Conservation (phyloP, 768 basidiomycete species). For the Lanmaoa rubissima region DNA sequence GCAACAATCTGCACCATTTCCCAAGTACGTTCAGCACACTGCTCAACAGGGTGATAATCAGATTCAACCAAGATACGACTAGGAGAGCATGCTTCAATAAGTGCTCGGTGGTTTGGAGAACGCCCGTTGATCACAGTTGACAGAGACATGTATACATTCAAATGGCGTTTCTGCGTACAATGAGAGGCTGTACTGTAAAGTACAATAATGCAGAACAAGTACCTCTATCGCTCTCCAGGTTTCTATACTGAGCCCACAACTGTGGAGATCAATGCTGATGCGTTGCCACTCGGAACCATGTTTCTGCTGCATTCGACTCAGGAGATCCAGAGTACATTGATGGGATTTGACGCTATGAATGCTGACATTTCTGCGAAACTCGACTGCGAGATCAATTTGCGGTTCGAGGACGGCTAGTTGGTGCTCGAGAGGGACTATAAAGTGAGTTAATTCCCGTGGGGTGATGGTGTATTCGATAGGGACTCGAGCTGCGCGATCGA, state of each 20-base stretch:
- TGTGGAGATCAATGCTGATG: slow-evolving; percentile 88
- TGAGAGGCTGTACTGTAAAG: slow-evolving; percentile 7
- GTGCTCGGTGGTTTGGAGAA: slow-evolving; percentile 55
- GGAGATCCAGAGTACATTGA: slow-evolving; percentile 61
- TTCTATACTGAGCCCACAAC: slow-evolving; percentile 80
- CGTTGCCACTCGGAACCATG: slow-evolving; percentile 55
- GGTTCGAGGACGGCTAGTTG: slow-evolving; percentile 79
- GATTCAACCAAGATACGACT: slow-evolving; percentile 82
- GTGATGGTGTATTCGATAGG: slow-evolving; percentile 53
- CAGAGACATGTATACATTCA: slow-evolving; percentile 83
- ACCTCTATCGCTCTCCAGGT: slow-evolving; percentile 77
- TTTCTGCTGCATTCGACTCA: slow-evolving; percentile 57
- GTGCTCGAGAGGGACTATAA: slow-evolving; percentile 76
- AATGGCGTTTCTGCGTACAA: slow-evolving; percentile 54
- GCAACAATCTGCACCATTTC: slow-evolving; percentile 74
- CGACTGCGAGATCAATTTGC: slow-evolving; percentile 83
- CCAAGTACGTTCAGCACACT: slow-evolving; percentile 64
- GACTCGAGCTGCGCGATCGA: slow-evolving; percentile 80
- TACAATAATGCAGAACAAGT: slow-evolving; percentile 12
- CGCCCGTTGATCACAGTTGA: slow-evolving; percentile 84
- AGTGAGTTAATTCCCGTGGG: slow-evolving; percentile 64
- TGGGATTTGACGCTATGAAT: slow-evolving; percentile 85
- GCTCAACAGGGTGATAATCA: slow-evolving; percentile 70
- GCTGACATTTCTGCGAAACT: slow-evolving; percentile 74
- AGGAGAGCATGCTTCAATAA: slow-evolving; percentile 63